Evolutionary conservation across 768 basidiomycete genomes (phyloP), one percentile per base, ranked within the genome.

Genomic region (Hemileccinum rubropunctum): DNA sequence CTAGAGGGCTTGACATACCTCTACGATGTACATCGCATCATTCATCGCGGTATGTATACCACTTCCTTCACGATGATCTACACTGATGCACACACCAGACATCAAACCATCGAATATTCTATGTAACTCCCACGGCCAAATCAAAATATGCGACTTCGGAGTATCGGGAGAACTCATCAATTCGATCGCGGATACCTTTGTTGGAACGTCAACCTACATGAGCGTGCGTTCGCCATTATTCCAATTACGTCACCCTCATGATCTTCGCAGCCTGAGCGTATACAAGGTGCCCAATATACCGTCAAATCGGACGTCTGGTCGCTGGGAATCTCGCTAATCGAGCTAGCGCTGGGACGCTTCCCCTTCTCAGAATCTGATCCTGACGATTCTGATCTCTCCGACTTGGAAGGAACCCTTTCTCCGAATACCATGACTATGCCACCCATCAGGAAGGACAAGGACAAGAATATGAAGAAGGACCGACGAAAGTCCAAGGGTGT

Each of bases 281-380:
- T 99, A 73, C 95, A 98, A 72, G 97, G 97, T 43, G 93, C 93
- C 1, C 91, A 91, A 64, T 98, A 99, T 69, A 94, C 93, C 26
- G 95, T 99, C 70, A 98, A 98, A 71, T 98, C 95, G 4, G 97
- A 99, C 61, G 95, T 98, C 4, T 99, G 97, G 97, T 98, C 95
- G 0, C 81, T 98, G 38, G 97, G 97, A 27, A 93, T 99, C 63
- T 91, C 94, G 8, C 77, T 99, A 42, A 95, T 98, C 67, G 97
- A 99, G 72, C 83, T 99, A 36, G 97, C 94, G 0, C 82, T 95
- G 28, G 97, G 95, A 14, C 88, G 93, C 33, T 99, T 99, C 79
- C 97, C 97, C 20, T 99, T 98, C 73, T 84, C 91, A 38, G 88
- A 91, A 63, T 84, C 85, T 3, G 73, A 76, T 34, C 82, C 83